Evolutionary conservation across 768 basidiomycete species (phyloP).

Genomic region (Hydnum rufescens): DNA sequence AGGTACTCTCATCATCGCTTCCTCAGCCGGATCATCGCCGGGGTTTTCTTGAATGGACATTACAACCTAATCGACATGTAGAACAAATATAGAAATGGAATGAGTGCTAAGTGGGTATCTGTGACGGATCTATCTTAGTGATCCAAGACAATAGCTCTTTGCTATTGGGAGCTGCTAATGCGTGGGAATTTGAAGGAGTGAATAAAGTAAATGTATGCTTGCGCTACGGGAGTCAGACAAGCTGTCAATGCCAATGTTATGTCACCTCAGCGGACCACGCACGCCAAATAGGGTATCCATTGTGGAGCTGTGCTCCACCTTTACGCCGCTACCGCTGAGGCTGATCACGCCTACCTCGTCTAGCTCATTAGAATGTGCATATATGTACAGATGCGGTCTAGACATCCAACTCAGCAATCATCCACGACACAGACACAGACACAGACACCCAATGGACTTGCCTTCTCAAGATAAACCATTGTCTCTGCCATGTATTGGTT

Average conservation of each 20-base stretch:
- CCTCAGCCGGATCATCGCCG: too few species aligned
- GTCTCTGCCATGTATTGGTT: constrained; percentile 59
- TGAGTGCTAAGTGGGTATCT: constrained; percentile 21
- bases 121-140: constrained; percentile 65
- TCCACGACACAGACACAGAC: not conserved
- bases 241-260: not conserved
- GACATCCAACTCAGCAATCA: not conserved
- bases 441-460: constrained; percentile 16
- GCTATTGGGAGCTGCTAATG: constrained; percentile 56
- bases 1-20: too few species aligned
- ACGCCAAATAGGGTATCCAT: constrained; percentile 80
- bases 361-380: constrained; percentile 62
- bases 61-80: too few species aligned
- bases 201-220: constrained; percentile 80
- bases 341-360: constrained; percentile 73
- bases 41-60: too few species aligned
- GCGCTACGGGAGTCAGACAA: constrained; percentile 19
- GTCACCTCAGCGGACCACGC: constrained; percentile 17
- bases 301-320: constrained; percentile 66
- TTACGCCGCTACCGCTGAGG: constrained; percentile 58
- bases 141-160: constrained; percentile 81
- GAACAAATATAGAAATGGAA: too few species aligned
- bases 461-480: constrained; percentile 81
- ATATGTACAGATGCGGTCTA: constrained; percentile 82
- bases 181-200: constrained; percentile 81